Percentiles rank a stretch among this genome's conserved stretches.
Evolutionary conservation across 1,139 yeast species (phyloP).

Genomic region (Hanseniaspora gamundiae): DNA sequence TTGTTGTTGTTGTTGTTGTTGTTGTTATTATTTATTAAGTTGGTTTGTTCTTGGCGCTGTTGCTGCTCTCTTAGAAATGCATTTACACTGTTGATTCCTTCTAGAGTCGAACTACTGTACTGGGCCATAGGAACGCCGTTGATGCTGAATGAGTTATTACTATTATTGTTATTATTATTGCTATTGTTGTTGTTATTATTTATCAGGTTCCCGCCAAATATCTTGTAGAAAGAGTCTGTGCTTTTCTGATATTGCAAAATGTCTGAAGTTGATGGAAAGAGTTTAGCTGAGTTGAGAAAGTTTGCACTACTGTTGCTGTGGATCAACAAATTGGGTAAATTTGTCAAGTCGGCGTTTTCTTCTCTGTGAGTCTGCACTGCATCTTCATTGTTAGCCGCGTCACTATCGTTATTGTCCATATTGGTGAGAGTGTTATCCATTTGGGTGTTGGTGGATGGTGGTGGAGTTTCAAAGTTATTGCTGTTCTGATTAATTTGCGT

Average conservation of each 20-base stretch:
- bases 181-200: slow-evolving; percentile 2
- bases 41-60: slow-evolving; percentile 2
- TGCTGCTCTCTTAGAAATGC: slow-evolving; percentile 7
- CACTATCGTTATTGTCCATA: not conserved
- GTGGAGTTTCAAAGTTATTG: too few relatives aligned
- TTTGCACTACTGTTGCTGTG: not conserved
- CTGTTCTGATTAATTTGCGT: too few relatives aligned
- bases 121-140: not conserved
- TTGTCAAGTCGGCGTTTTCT: not conserved
- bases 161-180: not conserved
- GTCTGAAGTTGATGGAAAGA: slow-evolving; percentile 4
- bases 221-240: slow-evolving; percentile 7
- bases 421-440: not conserved
- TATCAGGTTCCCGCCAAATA: slow-evolving; percentile 5
- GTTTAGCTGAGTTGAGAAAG: not conserved
- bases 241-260: slow-evolving; percentile 5
- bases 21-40: not conserved
- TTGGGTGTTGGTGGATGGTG: too few relatives aligned
- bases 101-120: slow-evolving; percentile 5
- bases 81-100: slow-evolving; percentile 7
- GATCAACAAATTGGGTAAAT: not conserved
- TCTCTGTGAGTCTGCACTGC: not conserved
- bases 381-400: not conserved
- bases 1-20: not conserved
- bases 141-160: not conserved